Evolutionary conservation across 768 basidiomycete genomes (phyloP), one percentile per base, ranked within the genome.

Genomic region (Hypholoma sublateritium): DNA sequence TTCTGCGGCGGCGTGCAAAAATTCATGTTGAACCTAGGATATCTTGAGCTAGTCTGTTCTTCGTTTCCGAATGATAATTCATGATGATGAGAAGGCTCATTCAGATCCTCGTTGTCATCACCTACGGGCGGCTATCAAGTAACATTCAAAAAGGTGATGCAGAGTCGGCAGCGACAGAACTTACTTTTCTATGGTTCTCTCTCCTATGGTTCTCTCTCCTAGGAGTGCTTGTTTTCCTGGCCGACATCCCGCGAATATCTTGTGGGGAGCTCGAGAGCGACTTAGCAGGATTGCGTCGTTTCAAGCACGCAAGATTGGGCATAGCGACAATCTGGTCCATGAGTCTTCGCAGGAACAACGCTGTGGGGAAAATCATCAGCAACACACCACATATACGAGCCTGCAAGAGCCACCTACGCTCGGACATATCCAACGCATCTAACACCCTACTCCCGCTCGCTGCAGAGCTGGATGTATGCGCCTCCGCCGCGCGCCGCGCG

Each of bases 291-390:
- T 37, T 37, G 19, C 21, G 24, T 16, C 44, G 44, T 39, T 70
- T 65, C 25, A 81, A 67, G 12, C 76, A 72, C 37, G 79, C 80
- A 36, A 80, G 71, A 61, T 81, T 78, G 8, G 74, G 73, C 61
- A 78, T 66, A 4, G 72, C 69, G 21, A 81, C 65, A 17, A 82
- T 75, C n/a, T 73, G 64, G 45, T 79, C 72, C 56, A 79, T 63
- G 8, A 72, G 63, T 25, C 71, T 69, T 63, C 76, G 67, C 48
- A 76, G 57, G 35, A 71, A 70, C 21, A 68, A 55, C 4, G 77
- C 78, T 79, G 44, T 16, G n/a, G 12, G 16, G 32, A 8, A 53
- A 17, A 43, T 44, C 25, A 45, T 47, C 36, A 44, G 49, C 50
- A 34, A 46, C 16, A 35, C 24, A 36, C 19, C 57, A 55, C 50